These are phyloP conservation scores for Grigorovia transvaalensis DNA, from an alignment of 805 yeast genomes.

Conservation along the genomic window DNA sequence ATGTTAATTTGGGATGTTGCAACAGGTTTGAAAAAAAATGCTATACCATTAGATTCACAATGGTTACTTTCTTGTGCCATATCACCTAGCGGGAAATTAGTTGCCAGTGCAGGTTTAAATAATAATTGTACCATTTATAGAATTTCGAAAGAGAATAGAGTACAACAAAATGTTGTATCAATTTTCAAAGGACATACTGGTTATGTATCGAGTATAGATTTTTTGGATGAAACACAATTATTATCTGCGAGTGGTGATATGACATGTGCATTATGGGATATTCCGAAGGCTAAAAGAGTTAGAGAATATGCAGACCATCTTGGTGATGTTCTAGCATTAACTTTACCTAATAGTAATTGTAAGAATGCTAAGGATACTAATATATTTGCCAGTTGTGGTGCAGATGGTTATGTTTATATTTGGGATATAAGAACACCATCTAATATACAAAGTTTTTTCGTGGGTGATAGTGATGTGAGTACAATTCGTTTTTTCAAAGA, in stretches of 20 bases:
- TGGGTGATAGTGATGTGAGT: conserved; percentile 57
- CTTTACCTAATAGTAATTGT: conserved; percentile 20
- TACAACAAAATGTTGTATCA: conserved; percentile 37
- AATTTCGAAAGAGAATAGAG: conserved; percentile 26
- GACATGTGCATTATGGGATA: conserved; percentile 74
- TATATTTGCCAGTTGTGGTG: conserved; percentile 51
- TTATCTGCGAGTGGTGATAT: conserved; percentile 76
- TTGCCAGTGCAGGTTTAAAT: conserved; percentile 77
- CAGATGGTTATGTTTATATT: conserved; percentile 56
- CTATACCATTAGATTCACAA: conserved; percentile 61
- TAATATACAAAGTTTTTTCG: conserved; percentile 40
- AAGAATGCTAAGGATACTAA: conserved; percentile 10
- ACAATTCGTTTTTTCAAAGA: conserved; percentile 54
- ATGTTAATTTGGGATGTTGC: conserved; percentile 74
- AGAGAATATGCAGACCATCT: conserved; percentile 54
- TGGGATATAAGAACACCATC: conserved; percentile 54
- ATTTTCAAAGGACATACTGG: conserved; percentile 74
- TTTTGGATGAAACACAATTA: conserved; percentile 44
- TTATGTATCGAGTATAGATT: conserved; percentile 66
- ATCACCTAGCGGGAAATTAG: conserved; percentile 52
- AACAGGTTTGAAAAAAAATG: conserved; percentile 59
- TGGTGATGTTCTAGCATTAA: conserved; percentile 56
- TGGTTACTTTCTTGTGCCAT: conserved; percentile 73
- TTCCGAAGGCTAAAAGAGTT: conserved; percentile 43
- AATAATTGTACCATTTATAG: conserved; percentile 67